phyloP scores from a whole-genome alignment of 1,284 basidiomycete species.

The Gymnopus androsaceus region DNA sequence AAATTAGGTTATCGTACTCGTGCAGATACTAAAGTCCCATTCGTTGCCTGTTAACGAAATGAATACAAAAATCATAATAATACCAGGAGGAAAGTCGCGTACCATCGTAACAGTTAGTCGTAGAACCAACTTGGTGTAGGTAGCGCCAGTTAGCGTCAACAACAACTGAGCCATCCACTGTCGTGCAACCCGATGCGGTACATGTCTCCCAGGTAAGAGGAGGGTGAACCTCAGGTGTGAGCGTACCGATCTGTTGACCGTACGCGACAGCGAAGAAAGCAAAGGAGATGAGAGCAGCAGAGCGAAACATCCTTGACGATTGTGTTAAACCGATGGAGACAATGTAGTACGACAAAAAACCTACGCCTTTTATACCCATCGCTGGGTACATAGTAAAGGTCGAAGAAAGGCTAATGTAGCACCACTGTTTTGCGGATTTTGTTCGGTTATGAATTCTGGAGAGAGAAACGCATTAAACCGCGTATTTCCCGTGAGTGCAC shows the following conservation, averaged over 20 bases:
- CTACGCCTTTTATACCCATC: background rate
- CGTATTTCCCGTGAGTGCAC: too few species aligned
- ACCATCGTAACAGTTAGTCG: constrained; percentile 51
- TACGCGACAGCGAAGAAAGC: constrained; percentile 16
- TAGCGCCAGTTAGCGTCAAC: constrained; percentile 46
- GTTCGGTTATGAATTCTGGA: too few species aligned
- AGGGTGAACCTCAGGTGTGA: constrained; percentile 34
- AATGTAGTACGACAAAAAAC: background rate
- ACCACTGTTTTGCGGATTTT: too few species aligned
- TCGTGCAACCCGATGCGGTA: constrained; percentile 43
- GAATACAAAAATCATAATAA: too few species aligned
- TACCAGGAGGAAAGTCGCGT: too few species aligned
- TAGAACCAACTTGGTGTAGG: constrained; percentile 43
- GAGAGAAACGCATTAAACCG: too few species aligned
- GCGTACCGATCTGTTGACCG: constrained; percentile 16
- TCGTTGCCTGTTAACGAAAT: constrained; percentile 56
- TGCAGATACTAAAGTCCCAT: constrained; percentile 51
- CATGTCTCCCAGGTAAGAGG: constrained; percentile 40
- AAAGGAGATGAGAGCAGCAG: constrained; percentile 14
- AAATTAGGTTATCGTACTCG: constrained; percentile 19
- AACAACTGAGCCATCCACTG: constrained; percentile 36
- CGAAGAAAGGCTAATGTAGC: too few species aligned
- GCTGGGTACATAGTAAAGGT: too few species aligned
- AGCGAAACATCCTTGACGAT: background rate
- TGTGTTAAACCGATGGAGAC: constrained; percentile 3